Conservation (phyloP, 2,329 filamentous ascomycete genomes). For the Claviceps humidiphila region DNA sequence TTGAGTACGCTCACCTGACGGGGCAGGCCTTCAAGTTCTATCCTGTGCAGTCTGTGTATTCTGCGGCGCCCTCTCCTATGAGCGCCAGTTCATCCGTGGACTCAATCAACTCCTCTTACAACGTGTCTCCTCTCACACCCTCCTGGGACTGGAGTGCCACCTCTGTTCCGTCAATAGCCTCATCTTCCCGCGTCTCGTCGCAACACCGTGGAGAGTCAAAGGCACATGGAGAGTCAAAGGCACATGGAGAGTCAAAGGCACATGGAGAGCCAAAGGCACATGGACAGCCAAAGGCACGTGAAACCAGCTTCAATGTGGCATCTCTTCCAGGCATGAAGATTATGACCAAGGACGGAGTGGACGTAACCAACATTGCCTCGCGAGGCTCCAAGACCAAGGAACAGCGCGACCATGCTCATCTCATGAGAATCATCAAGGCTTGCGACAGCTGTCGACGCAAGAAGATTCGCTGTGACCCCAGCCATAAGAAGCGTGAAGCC, state of each 20-base stretch:
- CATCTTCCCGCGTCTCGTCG: slow-evolving; percentile 18
- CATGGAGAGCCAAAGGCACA: neutral
- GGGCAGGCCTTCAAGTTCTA: slow-evolving; percentile 51
- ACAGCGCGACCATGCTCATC: slow-evolving; percentile 52
- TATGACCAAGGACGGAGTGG: slow-evolving; percentile 47
- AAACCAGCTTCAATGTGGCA: slow-evolving; percentile 28
- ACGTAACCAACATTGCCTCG: slow-evolving; percentile 49
- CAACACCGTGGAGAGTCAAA: slow-evolving; percentile 16
- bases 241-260: slow-evolving; percentile 13
- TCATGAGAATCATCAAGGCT: slow-evolving; percentile 56
- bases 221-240: slow-evolving; percentile 4
- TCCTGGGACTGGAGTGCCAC: slow-evolving; percentile 31
- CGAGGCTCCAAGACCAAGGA: slow-evolving; percentile 54
- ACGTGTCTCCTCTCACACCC: slow-evolving; percentile 35
- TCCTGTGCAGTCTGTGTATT: slow-evolving; percentile 27
- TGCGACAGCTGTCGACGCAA: slow-evolving; percentile 48
- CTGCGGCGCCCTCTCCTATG: slow-evolving; percentile 28
- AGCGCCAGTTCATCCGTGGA: slow-evolving; percentile 27
- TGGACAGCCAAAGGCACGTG: slow-evolving; percentile 14
- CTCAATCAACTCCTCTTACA: slow-evolving; percentile 34
- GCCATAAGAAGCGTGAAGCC: slow-evolving; percentile 37
- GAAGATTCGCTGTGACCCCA: slow-evolving; percentile 50
- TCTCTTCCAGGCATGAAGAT: slow-evolving; percentile 52
- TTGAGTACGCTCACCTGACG: slow-evolving; percentile 37
- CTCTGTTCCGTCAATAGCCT: slow-evolving; percentile 10